Base-by-base conservation (phyloP, 768 basidiomycete species). In the Lyophyllum atratum region DNA sequence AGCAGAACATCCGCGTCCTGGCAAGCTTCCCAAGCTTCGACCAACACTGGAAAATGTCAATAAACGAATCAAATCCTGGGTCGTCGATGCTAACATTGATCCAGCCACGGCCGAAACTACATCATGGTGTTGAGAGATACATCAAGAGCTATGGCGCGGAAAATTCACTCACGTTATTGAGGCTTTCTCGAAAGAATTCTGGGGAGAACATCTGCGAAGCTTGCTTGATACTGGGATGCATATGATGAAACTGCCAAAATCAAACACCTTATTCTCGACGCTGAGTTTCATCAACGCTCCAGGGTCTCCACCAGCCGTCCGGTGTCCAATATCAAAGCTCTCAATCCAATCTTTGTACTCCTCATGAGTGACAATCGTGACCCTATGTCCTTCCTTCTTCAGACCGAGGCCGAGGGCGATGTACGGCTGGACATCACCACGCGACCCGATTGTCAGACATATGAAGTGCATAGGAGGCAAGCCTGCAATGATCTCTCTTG, bases 241-340 rank as follows among this genome's bases (percentile, higher is more conserved):
- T 12, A 37, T 42, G 33, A 29, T 42, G 40, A 40, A 12, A 2
- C 55, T 7, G 51, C 12, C 33, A 48, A n/a, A 21, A 49, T 44
- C 15, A n/a, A n/a, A n/a, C 42, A 75, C 75, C 62, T 73, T 76
- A 52, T 74, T 71, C n/a, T 74, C 70, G 10, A 75, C 74, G 52
- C 74, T 84, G 4, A 88, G 73, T 63, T 86, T 85, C 86, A 88
- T 88, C 66, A 88, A 65, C 2, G 83, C 82, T 0, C 83, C 85
- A 0, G 87, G 86, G 70, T 89, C 87, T 6, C 86, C 87, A 2
- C 87, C 87, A 15, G 86, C 85, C 33, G 80, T 78, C 25, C 85
- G 76, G 68, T 86, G 85, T 34, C 69, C 72, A 54, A 89, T 74
- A 3, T 81, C 84, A 65, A 84, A 88, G 7, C 82, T 77, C 56